A percentile compares a stretch with the other conserved stretches of the same genome.
These are phyloP conservation scores for Podospora didyma DNA, from an alignment of 495 filamentous ascomycete species.

Conservation along the genomic window DNA sequence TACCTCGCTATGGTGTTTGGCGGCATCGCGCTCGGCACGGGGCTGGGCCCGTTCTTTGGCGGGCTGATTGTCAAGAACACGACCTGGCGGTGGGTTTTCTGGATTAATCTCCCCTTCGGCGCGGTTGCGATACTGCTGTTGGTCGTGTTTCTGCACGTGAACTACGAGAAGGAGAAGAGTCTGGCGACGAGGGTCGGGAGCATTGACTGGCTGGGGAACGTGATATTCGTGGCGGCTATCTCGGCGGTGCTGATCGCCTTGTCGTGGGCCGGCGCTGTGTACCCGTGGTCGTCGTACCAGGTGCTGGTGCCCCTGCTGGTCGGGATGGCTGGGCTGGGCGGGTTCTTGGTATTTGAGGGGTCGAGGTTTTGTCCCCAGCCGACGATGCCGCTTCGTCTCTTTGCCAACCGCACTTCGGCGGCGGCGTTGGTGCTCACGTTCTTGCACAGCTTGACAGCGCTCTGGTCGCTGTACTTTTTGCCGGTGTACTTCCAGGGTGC, in stretches of 20 bases:
- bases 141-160: slow-evolving; percentile 28
- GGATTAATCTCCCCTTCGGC: slow-evolving; percentile 30
- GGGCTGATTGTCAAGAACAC: slow-evolving; percentile 56
- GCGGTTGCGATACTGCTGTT: slow-evolving; percentile 22
- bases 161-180: slow-evolving; percentile 17
- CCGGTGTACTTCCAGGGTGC: slow-evolving; percentile 44
- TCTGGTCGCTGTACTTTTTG: slow-evolving; percentile 38
- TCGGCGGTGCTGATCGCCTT: slow-evolving; percentile 27
- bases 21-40: slow-evolving; percentile 60
- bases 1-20: slow-evolving; percentile 45
- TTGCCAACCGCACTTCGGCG: slow-evolving; percentile 26
- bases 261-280: slow-evolving; percentile 6
- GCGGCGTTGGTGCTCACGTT: slow-evolving; percentile 39
- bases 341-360: slow-evolving; percentile 19
- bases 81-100: slow-evolving; percentile 39
- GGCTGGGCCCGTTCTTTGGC: slow-evolving; percentile 65
- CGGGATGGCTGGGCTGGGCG: slow-evolving; percentile 17
- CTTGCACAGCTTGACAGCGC: slow-evolving; percentile 6
- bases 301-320: slow-evolving; percentile 27
- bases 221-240: slow-evolving; percentile 24
- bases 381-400: slow-evolving; percentile 25
- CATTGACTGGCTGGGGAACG: slow-evolving; percentile 30
- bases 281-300: slow-evolving; percentile 27
- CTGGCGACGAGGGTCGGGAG: slow-evolving; percentile 12
- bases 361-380: slow-evolving; percentile 33